Base-by-base conservation (phyloP, 1,284 basidiomycete genomes). In the Schizophyllum amplum region DNA sequence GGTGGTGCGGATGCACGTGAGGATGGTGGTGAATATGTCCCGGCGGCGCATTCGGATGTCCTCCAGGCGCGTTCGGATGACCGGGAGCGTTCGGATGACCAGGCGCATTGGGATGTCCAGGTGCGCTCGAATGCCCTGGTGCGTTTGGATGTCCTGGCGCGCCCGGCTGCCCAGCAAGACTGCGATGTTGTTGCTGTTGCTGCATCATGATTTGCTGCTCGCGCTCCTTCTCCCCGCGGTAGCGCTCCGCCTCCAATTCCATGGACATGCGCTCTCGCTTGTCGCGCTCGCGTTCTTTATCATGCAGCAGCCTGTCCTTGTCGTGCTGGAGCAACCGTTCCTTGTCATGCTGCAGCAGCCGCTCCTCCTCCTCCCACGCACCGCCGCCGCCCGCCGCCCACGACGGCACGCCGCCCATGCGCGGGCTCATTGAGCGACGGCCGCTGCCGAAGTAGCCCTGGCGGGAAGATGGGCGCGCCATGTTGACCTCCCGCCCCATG, bases 131-230 rank as follows among this genome's bases (percentile, higher is more conserved):
- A 11, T 46, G 11, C n/a, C n/a, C n/a, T 46, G 11, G 11, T n/a
- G n/a, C 11, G 42, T 46, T 46, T n/a, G n/a, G 11, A 11, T 11
- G 11, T 46, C n/a, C n/a, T 11, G n/a, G 11, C 42, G 11, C n/a
- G 11, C n/a, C 42, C n/a, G 11, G 11, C 42, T 46, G 11, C 42
- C n/a, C 42, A 11, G 42, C n/a, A 11, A 11, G n/a, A 46, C 11
- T 46, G 11, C 42, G 24, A 50, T 50, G 48, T 50, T 21, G 33
- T 9, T 42, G 33, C 46, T 69, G 65, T 48, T 67, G 62, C 51
- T 66, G 65, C 23, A 65, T 65, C 57, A 66, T 62, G 58, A 42
- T n/a, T n/a, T n/a, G 58, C 51, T 56, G 50, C n/a, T 59, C 55
- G 6, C 53, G 54, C n/a, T 58, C 57, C 33, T 54, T 26, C 21